Evolutionary conservation across 228 moss, liverwort and hornwort species (phyloP).

Genomic region (Sphagnum fallax): DNA sequence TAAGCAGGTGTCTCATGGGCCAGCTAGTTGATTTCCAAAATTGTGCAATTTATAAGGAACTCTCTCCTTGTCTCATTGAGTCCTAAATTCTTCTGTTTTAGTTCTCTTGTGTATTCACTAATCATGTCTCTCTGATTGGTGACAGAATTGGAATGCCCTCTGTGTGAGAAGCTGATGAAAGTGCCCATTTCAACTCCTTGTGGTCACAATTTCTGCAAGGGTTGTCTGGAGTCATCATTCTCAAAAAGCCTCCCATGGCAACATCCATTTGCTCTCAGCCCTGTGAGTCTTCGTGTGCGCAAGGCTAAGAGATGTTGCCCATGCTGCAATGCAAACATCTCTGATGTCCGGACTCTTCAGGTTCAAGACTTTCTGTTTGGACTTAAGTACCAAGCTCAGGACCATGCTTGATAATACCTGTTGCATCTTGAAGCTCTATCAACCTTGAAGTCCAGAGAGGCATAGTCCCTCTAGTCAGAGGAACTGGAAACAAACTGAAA

Average conservation of each 20-base stretch:
- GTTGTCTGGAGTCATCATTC: conserved; percentile 3
- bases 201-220: conserved; percentile 7
- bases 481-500: neutral
- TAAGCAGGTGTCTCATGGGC: too few species aligned
- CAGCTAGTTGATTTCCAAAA: too few species aligned
- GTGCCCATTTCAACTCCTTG: conserved; percentile 1
- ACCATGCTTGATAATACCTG: neutral
- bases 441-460: neutral
- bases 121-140: neutral
- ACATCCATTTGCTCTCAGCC: conserved; percentile 2
- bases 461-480: neutral
- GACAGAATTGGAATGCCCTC: conserved; percentile 1
- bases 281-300: neutral
- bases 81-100: too few species aligned
- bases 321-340: conserved; percentile 1
- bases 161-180: conserved; percentile 1
- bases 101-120: neutral
- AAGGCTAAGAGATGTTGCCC: conserved; percentile 2
- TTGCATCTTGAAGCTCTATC: neutral
- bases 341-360: neutral
- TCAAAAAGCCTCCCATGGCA: conserved; percentile 3
- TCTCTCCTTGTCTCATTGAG: too few species aligned
- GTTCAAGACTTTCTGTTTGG: neutral
- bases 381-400: neutral
- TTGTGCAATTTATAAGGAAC: too few species aligned